These are phyloP conservation scores for Oldenlandia corymbosa DNA, from an alignment of 257 asterid species.

Conservation along the genomic window DNA sequence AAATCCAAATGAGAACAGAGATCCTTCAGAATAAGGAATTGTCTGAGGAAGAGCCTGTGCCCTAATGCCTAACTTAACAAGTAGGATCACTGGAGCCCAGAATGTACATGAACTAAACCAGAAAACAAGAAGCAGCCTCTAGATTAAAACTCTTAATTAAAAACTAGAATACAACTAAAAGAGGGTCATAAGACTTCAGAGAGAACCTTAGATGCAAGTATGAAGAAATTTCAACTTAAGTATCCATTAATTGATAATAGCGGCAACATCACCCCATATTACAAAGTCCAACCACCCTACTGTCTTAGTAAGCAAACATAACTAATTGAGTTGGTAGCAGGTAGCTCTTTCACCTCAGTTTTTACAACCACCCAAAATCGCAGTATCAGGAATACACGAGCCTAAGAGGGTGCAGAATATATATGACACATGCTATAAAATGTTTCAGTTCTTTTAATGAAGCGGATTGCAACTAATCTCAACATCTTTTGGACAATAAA, in stretches of 20 bases:
- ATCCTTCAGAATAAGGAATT: neutral
- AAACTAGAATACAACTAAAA: neutral
- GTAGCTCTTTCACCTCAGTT: neutral
- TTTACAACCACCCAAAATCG: neutral
- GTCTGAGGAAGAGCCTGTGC: no score
- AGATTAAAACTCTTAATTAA: neutral
- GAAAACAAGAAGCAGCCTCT: neutral
- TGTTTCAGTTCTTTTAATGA: neutral
- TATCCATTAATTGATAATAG: neutral
- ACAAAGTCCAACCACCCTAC: neutral
- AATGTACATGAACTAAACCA: neutral
- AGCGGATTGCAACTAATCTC: neutral
- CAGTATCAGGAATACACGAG: neutral
- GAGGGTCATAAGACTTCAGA: neutral
- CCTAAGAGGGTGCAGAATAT: neutral
- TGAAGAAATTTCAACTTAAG: neutral
- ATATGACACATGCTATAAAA: neutral
- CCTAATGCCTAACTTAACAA: neutral
- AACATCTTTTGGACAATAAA: neutral
- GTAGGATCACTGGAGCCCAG: neutral
- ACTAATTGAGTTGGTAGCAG: neutral
- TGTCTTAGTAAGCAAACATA: neutral
- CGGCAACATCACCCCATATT: neutral
- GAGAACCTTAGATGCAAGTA: neutral
- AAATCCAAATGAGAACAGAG: neutral